phyloP scores from a whole-genome alignment of 345 rosid genomes.

The Lepidium sativum region DNA sequence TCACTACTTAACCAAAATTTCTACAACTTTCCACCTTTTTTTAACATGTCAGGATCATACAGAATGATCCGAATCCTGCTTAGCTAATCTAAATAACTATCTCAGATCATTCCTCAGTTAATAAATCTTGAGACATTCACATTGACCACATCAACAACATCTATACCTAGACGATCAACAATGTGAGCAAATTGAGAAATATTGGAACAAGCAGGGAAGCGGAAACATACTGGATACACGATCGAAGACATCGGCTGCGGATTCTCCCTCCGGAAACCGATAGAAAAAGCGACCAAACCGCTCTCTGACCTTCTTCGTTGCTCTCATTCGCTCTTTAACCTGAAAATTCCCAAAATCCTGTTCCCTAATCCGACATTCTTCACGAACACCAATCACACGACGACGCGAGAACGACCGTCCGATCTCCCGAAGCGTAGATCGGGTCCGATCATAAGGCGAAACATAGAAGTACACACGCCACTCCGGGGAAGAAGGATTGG shows the following conservation, averaged over 20 bases:
- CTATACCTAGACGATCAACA: background rate
- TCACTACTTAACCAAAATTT: background rate
- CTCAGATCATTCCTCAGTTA: background rate
- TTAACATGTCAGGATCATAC: background rate
- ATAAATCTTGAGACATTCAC: background rate
- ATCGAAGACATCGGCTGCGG: constrained; percentile 96
- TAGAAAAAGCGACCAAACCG: constrained; percentile 78
- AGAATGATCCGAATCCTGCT: background rate
- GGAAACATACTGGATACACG: constrained; percentile 75
- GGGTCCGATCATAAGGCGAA: constrained; percentile 84
- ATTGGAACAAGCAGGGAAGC: background rate
- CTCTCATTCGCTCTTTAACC: constrained; percentile 75
- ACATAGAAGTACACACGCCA: constrained; percentile 91
- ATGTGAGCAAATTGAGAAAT: background rate
- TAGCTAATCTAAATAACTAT: background rate
- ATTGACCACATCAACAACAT: background rate
- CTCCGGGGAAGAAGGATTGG: constrained; percentile 15
- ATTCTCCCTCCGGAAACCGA: constrained; percentile 97
- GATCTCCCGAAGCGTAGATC: constrained; percentile 86
- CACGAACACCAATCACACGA: constrained; percentile 84
- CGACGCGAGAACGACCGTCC: constrained; percentile 68
- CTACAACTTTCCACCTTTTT: background rate
- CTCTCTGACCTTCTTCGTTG: constrained; percentile 59
- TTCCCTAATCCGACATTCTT: constrained; percentile 82
- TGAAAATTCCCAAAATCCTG: constrained; percentile 98